Evolutionary conservation across 208 protist genomes (phyloP).

Genomic region (Trypanosoma brucei): DNA sequence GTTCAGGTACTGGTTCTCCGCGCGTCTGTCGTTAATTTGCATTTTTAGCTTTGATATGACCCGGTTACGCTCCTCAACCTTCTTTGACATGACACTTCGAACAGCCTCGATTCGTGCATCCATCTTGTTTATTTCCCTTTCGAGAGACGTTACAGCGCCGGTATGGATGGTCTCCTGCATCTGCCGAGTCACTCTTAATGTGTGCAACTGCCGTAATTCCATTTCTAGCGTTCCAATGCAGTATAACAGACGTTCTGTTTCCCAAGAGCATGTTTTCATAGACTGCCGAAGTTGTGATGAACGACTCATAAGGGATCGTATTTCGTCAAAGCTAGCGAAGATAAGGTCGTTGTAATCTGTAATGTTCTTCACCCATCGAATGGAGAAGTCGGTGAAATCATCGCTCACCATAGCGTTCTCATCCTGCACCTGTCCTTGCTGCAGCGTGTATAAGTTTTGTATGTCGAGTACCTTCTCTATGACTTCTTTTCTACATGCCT

Average conservation of each 20-base stretch:
- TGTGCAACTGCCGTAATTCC: constrained; percentile 90
- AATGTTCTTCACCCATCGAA: constrained; percentile 69
- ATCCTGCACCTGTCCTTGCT: constrained; percentile 92
- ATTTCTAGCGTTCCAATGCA: constrained; percentile 76
- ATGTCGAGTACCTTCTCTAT: constrained; percentile 57
- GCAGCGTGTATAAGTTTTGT: constrained; percentile 65
- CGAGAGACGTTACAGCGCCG: constrained; percentile 52
- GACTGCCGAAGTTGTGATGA: constrained; percentile 75
- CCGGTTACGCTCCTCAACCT: constrained; percentile 64
- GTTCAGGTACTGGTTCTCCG: constrained; percentile 63
- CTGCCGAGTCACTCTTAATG: constrained; percentile 91
- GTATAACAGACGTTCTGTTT: constrained; percentile 67
- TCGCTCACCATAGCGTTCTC: constrained; percentile 74
- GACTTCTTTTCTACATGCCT: constrained; percentile 17
- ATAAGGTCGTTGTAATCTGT: constrained; percentile 84
- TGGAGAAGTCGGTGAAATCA: constrained; percentile 71
- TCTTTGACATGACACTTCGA: constrained; percentile 59
- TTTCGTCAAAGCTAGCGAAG: constrained; percentile 66
- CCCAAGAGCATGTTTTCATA: constrained; percentile 76
- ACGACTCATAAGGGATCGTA: constrained; percentile 62
- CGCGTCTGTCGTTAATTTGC: constrained; percentile 69
- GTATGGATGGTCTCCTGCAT: constrained; percentile 92
- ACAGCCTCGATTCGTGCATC: constrained; percentile 74
- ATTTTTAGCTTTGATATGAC: constrained; percentile 47
- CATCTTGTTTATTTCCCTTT: constrained; percentile 60